A percentile compares a stretch with the other conserved stretches of the same genome.
phyloP scores from a whole-genome alignment of 345 rosid genomes.

The Pistacia vera region DNA sequence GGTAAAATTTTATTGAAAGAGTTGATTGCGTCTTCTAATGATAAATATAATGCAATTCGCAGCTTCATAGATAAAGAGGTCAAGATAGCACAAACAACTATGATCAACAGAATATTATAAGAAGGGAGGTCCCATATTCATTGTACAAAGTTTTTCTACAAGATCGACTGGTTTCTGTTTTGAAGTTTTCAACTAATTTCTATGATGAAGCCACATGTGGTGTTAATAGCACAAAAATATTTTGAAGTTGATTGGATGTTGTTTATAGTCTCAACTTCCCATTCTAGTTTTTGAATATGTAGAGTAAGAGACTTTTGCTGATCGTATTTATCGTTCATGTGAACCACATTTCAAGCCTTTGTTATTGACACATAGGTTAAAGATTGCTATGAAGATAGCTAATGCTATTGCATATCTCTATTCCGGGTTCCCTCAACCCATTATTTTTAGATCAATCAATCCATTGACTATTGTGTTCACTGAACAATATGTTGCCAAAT shows the following conservation, averaged over 20 bases:
- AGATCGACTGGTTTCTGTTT: not conserved
- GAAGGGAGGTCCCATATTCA: not conserved
- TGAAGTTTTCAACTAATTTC: not conserved
- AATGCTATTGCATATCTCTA: slow-evolving; percentile 22
- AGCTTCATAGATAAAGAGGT: not conserved
- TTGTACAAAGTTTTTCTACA: slow-evolving; percentile 16
- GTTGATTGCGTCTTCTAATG: not conserved
- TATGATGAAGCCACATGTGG: fast-evolving
- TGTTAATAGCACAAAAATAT: slow-evolving; percentile 12
- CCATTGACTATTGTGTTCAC: not conserved
- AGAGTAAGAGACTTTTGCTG: not conserved
- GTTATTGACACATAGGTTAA: not conserved
- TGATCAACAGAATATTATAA: not conserved
- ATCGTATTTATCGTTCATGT: not conserved
- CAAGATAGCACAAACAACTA: too few relatives aligned
- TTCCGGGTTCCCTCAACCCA: slow-evolving; percentile 22
- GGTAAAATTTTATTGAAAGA: not conserved
- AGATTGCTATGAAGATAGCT: slow-evolving; percentile 16
- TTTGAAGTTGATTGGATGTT: slow-evolving; percentile 9
- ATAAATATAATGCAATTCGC: not conserved
- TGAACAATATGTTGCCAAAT: slow-evolving; percentile 10
- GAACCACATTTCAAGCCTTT: not conserved
- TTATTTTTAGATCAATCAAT: not conserved
- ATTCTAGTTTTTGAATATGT: slow-evolving; percentile 14
- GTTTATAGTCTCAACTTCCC: slow-evolving; percentile 9